phyloP scores from a whole-genome alignment of 768 basidiomycete species.

The Termitomyces sp. region DNA sequence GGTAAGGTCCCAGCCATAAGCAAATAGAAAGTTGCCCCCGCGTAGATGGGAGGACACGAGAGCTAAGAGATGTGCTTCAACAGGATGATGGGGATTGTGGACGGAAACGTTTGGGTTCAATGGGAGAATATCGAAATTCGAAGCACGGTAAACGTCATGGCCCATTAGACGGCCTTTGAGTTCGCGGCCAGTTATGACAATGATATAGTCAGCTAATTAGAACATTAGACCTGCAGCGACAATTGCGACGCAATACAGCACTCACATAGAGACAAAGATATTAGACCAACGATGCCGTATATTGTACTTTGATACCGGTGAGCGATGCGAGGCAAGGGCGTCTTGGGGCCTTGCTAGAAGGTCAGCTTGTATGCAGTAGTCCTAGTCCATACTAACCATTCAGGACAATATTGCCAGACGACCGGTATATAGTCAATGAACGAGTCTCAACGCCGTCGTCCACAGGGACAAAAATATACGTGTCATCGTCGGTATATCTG shows the following conservation, averaged over 20 bases:
- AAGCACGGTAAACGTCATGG: constrained; percentile 85
- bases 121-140: constrained; percentile 90
- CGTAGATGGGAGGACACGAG: constrained; percentile 84
- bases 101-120: constrained; percentile 70
- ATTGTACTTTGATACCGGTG: constrained; percentile 62
- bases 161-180: constrained; percentile 77
- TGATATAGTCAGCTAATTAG: constrained; percentile 85
- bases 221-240: background rate
- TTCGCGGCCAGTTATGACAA: constrained; percentile 83
- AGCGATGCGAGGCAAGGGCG: constrained; percentile 50
- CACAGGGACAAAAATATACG: constrained; percentile 73
- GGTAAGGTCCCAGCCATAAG: constrained; percentile 89
- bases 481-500: constrained; percentile 72
- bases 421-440: constrained; percentile 68
- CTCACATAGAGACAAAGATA: constrained; percentile 72
- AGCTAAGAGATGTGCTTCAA: constrained; percentile 84
- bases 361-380: constrained; percentile 9
- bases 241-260: background rate
- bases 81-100: constrained; percentile 71
- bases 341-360: constrained; percentile 46
- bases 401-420: constrained; percentile 73
- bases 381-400: constrained; percentile 47
- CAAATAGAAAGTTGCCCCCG: constrained; percentile 83
- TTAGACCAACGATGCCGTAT: constrained; percentile 75
- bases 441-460: constrained; percentile 58